Conservation (phyloP, 164 flowering plant genomes). For the Taxillus chinensis region DNA sequence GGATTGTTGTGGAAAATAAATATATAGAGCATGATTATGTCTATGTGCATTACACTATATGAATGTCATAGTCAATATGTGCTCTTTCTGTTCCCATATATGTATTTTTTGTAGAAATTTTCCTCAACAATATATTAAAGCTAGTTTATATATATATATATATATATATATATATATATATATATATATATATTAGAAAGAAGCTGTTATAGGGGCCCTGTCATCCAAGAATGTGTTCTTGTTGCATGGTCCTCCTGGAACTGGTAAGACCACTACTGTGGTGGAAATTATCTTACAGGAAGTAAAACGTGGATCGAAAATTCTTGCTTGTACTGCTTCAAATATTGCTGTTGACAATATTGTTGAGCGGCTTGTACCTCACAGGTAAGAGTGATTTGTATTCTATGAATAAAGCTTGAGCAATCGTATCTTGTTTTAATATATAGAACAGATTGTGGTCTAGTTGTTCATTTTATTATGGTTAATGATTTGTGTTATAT, state of each 20-base stretch:
- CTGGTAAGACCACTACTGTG: slow-evolving; percentile 96
- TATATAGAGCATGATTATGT: not conserved
- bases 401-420: not conserved
- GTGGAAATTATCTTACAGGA: slow-evolving; percentile 96
- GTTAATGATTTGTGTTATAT: no score
- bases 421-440: not conserved
- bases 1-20: not conserved
- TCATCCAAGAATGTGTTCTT: slow-evolving; percentile 81
- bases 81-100: not conserved
- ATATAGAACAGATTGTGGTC: not conserved
- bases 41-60: not conserved
- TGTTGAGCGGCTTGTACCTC: slow-evolving; percentile 87
- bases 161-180: not conserved
- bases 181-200: slow-evolving; percentile 38
- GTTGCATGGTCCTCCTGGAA: slow-evolving; percentile 99
- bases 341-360: slow-evolving; percentile 99
- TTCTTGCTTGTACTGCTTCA: slow-evolving; percentile 99
- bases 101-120: not conserved
- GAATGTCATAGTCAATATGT: not conserved
- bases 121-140: not conserved
- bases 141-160: not conserved
- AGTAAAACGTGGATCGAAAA: slow-evolving; percentile 94
- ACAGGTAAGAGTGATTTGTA: slow-evolving; percentile 40
- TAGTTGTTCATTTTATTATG: no score
- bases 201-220: slow-evolving; percentile 78